Evolutionary conservation across 805 yeast species (phyloP).

Genomic region (Pichia californica): DNA sequence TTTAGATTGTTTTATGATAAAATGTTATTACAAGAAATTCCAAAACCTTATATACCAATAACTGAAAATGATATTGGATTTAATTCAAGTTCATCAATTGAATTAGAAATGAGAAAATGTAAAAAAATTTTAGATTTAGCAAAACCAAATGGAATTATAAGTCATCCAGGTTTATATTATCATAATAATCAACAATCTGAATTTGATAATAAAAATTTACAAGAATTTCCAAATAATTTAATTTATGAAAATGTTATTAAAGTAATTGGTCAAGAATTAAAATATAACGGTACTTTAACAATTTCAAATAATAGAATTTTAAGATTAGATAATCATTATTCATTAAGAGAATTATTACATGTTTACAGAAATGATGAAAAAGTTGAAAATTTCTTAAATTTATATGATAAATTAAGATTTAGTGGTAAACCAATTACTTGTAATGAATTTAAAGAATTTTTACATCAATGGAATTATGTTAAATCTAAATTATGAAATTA

Average conservation of each 20-base stretch:
- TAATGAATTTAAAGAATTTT: slow-evolving; percentile 52
- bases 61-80: slow-evolving; percentile 53
- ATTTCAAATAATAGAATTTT: slow-evolving; percentile 16
- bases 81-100: slow-evolving; percentile 35
- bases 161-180: slow-evolving; percentile 46
- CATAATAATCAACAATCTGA: too few species aligned
- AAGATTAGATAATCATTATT: slow-evolving; percentile 16
- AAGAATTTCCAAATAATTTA: slow-evolving; percentile 24
- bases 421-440: slow-evolving; percentile 56
- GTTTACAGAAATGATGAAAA: slow-evolving; percentile 11
- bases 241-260: slow-evolving; percentile 52
- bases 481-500: slow-evolving; percentile 3
- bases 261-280: slow-evolving; percentile 53
- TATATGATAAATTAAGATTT: slow-evolving; percentile 65
- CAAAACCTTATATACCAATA: slow-evolving; percentile 68
- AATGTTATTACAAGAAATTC: slow-evolving; percentile 65
- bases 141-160: slow-evolving; percentile 35
- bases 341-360: slow-evolving; percentile 28
- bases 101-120: slow-evolving; percentile 36
- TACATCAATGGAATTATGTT: slow-evolving; percentile 35
- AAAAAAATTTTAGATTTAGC: slow-evolving; percentile 34
- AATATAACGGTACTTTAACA: slow-evolving; percentile 31
- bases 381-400: slow-evolving; percentile 33
- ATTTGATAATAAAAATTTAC: slow-evolving; percentile 1
- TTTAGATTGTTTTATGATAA: slow-evolving; percentile 54